These are phyloP conservation scores for Fibroporia radiculosa DNA, from an alignment of 768 basidiomycete genomes.

Conservation along the genomic window DNA sequence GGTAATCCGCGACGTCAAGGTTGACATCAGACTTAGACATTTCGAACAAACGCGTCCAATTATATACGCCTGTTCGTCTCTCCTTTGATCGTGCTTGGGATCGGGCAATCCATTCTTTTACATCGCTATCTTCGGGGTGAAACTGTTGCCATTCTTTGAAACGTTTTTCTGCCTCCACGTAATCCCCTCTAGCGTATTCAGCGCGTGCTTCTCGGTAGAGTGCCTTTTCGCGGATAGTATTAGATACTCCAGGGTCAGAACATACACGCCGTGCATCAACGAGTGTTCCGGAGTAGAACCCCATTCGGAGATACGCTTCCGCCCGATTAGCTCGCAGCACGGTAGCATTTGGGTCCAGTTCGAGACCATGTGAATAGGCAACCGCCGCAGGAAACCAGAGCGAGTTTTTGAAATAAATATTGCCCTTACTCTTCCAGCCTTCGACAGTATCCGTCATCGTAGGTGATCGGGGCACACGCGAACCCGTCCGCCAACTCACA, in stretches of 20 bases:
- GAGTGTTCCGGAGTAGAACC: conserved; percentile 17
- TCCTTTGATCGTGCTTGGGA: conserved; percentile 17
- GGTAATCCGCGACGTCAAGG: conserved; percentile 18
- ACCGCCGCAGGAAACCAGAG: conserved; percentile 21
- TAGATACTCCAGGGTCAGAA: neutral
- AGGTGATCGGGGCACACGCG: neutral
- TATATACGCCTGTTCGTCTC: conserved; percentile 15
- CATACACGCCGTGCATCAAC: conserved; percentile 14
- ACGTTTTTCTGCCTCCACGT: conserved; percentile 5
- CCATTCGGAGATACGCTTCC: conserved; percentile 18
- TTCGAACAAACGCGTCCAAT: conserved; percentile 19
- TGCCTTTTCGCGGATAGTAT: conserved; percentile 18
- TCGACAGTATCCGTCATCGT: conserved; percentile 5
- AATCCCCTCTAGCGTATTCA: conserved; percentile 18
- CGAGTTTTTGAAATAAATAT: conserved; percentile 13
- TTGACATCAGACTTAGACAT: conserved; percentile 4
- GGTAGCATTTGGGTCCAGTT: conserved; percentile 9
- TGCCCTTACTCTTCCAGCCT: conserved; percentile 20
- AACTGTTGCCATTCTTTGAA: conserved; percentile 6
- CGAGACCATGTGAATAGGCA: conserved; percentile 19
- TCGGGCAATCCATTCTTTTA: conserved; percentile 10
- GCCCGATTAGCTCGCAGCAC: conserved; percentile 23
- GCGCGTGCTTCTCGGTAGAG: conserved; percentile 18
- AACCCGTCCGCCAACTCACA: conserved; percentile 4
- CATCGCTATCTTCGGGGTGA: conserved; percentile 7